Percentiles rank a stretch among this genome's conserved stretches.
Conservation (phyloP, 169 alveolate species). For the Eimeria nieschulzi region DNA sequence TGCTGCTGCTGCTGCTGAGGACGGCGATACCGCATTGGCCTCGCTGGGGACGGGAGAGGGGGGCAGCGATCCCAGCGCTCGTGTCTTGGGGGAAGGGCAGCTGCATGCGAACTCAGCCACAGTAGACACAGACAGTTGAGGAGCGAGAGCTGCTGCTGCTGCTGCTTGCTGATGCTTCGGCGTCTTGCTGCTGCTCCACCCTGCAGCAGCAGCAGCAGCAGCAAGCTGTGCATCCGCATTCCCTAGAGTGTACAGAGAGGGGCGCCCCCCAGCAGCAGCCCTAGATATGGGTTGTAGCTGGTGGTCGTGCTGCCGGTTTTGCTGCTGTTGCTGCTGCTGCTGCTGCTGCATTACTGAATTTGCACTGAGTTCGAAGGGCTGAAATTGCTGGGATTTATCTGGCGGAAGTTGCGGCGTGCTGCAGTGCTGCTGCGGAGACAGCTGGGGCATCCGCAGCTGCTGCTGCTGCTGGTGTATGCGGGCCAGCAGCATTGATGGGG, state of each 20-base stretch:
- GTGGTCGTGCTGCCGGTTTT: not conserved
- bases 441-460: not conserved
- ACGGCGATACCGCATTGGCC: not conserved
- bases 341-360: not conserved
- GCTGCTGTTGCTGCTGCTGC: conserved; percentile 8
- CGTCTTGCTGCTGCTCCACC: not conserved
- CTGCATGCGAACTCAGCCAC: not conserved
- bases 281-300: not conserved
- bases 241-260: no score
- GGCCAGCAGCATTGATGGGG: not conserved
- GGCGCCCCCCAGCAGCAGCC: not conserved
- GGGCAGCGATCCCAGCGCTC: not conserved
- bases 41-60: not conserved
- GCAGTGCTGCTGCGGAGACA: not conserved
- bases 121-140: not conserved
- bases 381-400: not conserved
- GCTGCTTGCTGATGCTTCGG: not conserved
- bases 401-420: not conserved
- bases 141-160: not conserved
- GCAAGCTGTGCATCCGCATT: not conserved
- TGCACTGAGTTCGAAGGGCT: not conserved
- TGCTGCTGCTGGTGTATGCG: conserved; percentile 1
- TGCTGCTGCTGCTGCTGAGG: not conserved
- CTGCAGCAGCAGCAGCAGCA: not conserved
- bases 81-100: not conserved